phyloP scores from a whole-genome alignment of 78 protist species.

The Dictyostelium purpureum region DNA sequence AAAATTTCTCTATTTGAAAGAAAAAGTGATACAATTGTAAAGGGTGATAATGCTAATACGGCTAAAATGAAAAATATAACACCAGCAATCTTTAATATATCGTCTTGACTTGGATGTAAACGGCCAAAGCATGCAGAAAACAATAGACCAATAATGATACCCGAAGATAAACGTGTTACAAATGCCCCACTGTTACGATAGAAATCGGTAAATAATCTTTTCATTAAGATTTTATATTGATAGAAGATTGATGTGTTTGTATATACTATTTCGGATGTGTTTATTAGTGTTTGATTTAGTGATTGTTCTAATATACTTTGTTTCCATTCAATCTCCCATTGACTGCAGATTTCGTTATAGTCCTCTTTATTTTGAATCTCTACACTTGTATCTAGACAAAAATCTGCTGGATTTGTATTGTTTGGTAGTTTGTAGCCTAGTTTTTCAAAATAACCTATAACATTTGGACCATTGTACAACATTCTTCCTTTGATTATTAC shows the following conservation, averaged over 20 bases:
- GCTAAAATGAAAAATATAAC: constrained; percentile 14
- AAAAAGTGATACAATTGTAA: constrained; percentile 10
- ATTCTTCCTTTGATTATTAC: constrained; percentile 28
- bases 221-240: constrained; percentile 3
- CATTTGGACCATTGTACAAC: constrained; percentile 32
- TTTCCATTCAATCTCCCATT: constrained; percentile 33
- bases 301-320: background rate
- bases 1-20: constrained; percentile 33
- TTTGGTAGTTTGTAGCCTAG: constrained; percentile 29
- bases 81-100: constrained; percentile 40
- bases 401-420: constrained; percentile 61
- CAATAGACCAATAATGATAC: constrained; percentile 23
- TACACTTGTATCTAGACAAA: constrained; percentile 21
- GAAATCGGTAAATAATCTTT: constrained; percentile 14
- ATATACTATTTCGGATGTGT: background rate
- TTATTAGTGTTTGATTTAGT: background rate
- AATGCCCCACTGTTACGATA: background rate
- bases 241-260: background rate
- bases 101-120: background rate
- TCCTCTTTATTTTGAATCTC: background rate
- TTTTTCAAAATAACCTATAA: background rate
- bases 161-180: background rate
- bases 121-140: constrained; percentile 59
- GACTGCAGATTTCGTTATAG: constrained; percentile 21
- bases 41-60: constrained; percentile 25